Evolutionary conservation across 495 filamentous ascomycete genomes (phyloP), one percentile per base, ranked within the genome.

Genomic region (Hypoxylon cercidicola): DNA sequence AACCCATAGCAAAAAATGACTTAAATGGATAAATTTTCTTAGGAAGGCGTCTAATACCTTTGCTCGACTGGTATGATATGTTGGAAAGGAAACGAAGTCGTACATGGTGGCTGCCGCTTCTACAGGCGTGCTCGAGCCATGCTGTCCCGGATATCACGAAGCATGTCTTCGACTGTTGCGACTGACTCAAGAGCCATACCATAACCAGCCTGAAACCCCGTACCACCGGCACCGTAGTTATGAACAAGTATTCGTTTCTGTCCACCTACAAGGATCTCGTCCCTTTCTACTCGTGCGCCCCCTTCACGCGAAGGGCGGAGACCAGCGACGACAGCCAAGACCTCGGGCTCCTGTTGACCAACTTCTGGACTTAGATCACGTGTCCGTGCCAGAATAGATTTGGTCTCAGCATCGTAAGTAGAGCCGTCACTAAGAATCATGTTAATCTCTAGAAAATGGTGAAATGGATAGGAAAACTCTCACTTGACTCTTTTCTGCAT

Each of bases 161-260:
- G 55, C 8, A 78, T 78, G 58, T 85, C 82, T 35, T 85, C 79
- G 6, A 90, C 87, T 62, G 90, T 70, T 49, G 74, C 77, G 18
- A 85, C 82, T 0, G 83, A 82, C 41, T 79, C 78, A 55, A 79
- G 70, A 0, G 90, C 83, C 75, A 86, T 87, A 4, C 90, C 90
- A 65, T 85, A 93, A 5, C 84, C 86, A 25, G 85, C 79, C 72
- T 93, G 90, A 69, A 69, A 87, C 16, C 84, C 90, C 72, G 89
- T 90, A 2, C 90, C 90, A 4, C 88, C 91, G 73, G 92, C 90
- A 21, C 91, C 91, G 72, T 94, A 93, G 60, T 91, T 89, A 72
- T 94, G 91, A 47, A 94, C 88, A 3, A 92, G 81, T 60, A 76
- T 78, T n/a, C 30, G 40, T 2, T 43, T 58, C 4, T 48, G 5